Evolutionary conservation across 495 filamentous ascomycete genomes (phyloP), one percentile per base, ranked within the genome.

Genomic region (Lepidopterella palustris): DNA sequence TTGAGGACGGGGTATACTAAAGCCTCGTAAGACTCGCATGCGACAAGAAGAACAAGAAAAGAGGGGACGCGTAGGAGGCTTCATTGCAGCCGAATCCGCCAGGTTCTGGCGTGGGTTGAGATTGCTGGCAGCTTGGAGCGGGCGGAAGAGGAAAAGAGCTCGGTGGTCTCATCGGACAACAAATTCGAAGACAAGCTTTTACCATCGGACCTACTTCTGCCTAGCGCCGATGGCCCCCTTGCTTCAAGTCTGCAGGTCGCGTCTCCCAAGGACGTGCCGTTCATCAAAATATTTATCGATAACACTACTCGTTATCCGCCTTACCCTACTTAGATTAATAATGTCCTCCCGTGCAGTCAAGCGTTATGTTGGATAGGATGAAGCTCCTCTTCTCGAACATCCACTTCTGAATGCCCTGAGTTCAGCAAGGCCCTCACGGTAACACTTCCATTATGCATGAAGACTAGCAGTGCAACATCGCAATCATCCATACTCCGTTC

Each of bases 401-500:
- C n/a, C 47, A 5, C 47, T 18, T 15, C 20, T 13, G 25, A 8
- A 9, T 25, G 9, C 0, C 47, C 9, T 24, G 6, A 2, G 26
- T 25, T 8, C 47, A 18, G 6, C 47, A 3, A 18, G 13, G 13
- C 18, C 35, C 10, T 27, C 47, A 4, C 21, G 47, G 24, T 25
- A 50, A 27, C 47, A 50, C 47, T 4, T 15, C 24, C 25, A 27
- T 13, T 15, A 50, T 18, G 15, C 21, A 8, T 31, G 35, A 21
- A 50, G 13, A 13, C 59, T 53, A 20, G 5, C 1, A 11, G 48
- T 59, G 10, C 51, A 28, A 39, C 45, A 48, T 31, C 40, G 18
- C 13, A 58, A 52, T 15, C 55, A 66, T 35, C 59, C 59, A 8
- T 55, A 67, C 27, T 60, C 29, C 45, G 57, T 31, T 23, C 23